Percentiles rank a stretch among this genome's conserved stretches.
These are phyloP conservation scores for Hanseniaspora valbyensis DNA, from an alignment of 805 yeast species.

Conservation along the genomic window DNA sequence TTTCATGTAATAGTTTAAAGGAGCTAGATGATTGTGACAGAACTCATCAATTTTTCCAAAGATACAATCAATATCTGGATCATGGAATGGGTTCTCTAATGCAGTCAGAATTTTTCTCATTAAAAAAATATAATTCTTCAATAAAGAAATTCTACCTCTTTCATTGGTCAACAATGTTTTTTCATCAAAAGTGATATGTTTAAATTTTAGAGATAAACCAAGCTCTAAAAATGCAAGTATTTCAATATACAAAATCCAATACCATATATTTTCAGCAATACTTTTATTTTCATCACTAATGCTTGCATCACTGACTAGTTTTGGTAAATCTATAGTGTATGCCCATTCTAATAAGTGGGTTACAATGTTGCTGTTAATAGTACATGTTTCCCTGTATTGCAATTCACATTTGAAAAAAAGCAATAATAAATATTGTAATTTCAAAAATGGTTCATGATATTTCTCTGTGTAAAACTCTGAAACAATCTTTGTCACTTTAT, in stretches of 20 bases:
- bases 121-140: slow-evolving; percentile 1
- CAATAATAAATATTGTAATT: not conserved
- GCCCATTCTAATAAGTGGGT: slow-evolving; percentile 7
- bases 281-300: not conserved
- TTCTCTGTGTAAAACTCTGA: not conserved
- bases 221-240: slow-evolving; percentile 4
- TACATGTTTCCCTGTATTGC: not conserved
- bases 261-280: slow-evolving; percentile 7
- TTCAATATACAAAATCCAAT: slow-evolving; percentile 8
- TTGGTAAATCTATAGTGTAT: slow-evolving; percentile 3
- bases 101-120: slow-evolving; percentile 3
- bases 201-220: not conserved
- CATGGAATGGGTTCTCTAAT: not conserved
- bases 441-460: not conserved
- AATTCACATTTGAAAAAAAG: slow-evolving; percentile 6
- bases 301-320: not conserved
- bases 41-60: slow-evolving; percentile 5
- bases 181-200: not conserved
- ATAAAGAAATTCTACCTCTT: slow-evolving; percentile 6
- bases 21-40: slow-evolving; percentile 4
- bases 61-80: slow-evolving; percentile 11
- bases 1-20: slow-evolving; percentile 7
- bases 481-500: not conserved
- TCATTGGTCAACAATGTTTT: not conserved
- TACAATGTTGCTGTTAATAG: not conserved